Evolutionary conservation across 2,329 filamentous ascomycete species (phyloP), one percentile per base, ranked within the genome.

Genomic region (Cytospora piceae): DNA sequence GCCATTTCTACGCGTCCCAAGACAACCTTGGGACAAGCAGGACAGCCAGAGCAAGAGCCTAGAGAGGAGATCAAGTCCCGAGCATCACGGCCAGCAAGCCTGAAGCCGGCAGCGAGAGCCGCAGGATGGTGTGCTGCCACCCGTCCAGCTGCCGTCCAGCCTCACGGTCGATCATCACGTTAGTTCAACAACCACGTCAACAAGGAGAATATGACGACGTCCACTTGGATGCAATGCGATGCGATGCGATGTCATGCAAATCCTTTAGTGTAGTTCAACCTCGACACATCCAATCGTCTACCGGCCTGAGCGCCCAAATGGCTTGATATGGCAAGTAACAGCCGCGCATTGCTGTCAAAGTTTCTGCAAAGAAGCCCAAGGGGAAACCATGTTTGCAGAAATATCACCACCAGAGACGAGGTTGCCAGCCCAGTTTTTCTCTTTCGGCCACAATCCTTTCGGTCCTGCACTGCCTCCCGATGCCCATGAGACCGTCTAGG

Each of bases 201-300:
- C 53, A 34, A 42, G 58, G 58, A 56, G 27, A 53, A 12, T 4
- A 59, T n/a, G 24, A 51, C n/a, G 42, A 51, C 17, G 57, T n/a
- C 31, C 20, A 20, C 34, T 51, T 51, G 11, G 53, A 55, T 27
- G 58, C 58, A 61, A 53, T 59, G 62, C 57, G 58, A 54, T 58
- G 65, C 62, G 42, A 52, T 53, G 61, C 58, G 20, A 65, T 51
- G 66, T 61, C 63, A 66, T 63, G 66, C 66, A 61, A 51, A 46
- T 57, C 49, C 27, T 29, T 5, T 5, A n/a, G n/a, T n/a, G n/a
- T 29, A 29, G 27, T 31, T 11, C 37, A 32, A 32, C 46, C 56
- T 34, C 15, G 31, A 9, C 32, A 64, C 9, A 53, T 34, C 34
- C 58, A 65, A 51, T 27, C 46, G 46, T 22, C n/a, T 49, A 46